Conservation (phyloP, 1,284 basidiomycete genomes). For the Bjerkandera adusta region DNA sequence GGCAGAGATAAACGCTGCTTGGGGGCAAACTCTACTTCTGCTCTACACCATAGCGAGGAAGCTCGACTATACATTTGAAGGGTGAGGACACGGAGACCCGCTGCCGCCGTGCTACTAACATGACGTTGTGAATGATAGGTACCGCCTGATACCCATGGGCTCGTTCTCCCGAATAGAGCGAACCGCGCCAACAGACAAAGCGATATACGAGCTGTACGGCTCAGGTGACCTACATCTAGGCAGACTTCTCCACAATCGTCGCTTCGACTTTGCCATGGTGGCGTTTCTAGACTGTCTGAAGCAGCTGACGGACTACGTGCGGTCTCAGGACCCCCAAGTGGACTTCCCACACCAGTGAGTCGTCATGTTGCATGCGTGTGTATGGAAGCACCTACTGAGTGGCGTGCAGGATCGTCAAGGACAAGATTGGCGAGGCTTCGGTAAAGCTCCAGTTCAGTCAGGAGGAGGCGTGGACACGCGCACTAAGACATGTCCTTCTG, state of each 20-base stretch:
- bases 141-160: conserved; percentile 88
- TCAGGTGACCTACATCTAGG: conserved; percentile 89
- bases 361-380: conserved; percentile 17
- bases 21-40: conserved; percentile 94
- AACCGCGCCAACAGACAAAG: conserved; percentile 72
- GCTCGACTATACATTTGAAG: conserved; percentile 83
- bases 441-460: conserved; percentile 93
- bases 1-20: conserved; percentile 98
- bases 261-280: conserved; percentile 96
- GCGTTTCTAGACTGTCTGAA: conserved; percentile 93
- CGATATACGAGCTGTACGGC: conserved; percentile 85
- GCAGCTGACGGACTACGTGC: conserved; percentile 85
- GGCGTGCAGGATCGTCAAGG: conserved; percentile 75
- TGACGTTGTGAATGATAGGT: conserved; percentile 44
- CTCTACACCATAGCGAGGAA: conserved; percentile 90
- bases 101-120: conserved; percentile 4
- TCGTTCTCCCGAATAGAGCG: conserved; percentile 91
- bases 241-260: conserved; percentile 86
- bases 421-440: conserved; percentile 94
- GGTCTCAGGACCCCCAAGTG: conserved; percentile 65
- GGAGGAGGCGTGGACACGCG: conserved; percentile 96
- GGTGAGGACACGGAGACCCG: conserved; percentile 46
- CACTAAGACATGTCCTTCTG: conserved; percentile 86
- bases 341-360: conserved; percentile 86
- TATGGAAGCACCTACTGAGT: too few relatives aligned